A percentile compares a stretch with the other conserved stretches of the same genome.
Evolutionary conservation across 169 alveolate genomes (phyloP).

Genomic region (Babesia sp.): DNA sequence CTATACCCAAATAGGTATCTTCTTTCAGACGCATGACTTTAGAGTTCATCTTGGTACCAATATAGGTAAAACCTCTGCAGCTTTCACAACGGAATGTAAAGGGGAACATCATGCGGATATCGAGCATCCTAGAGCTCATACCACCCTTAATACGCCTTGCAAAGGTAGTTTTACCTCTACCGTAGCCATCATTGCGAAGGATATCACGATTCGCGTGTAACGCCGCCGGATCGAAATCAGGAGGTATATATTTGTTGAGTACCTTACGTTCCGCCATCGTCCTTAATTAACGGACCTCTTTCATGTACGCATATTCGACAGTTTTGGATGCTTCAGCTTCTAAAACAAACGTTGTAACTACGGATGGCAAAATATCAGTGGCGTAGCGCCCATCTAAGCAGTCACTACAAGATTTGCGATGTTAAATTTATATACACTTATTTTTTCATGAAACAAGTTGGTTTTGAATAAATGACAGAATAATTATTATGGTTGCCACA

Average conservation of each 20-base stretch:
- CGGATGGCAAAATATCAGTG: too few species aligned
- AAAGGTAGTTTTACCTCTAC: constrained; percentile 70
- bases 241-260: constrained; percentile 96
- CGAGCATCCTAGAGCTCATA: constrained; percentile 81
- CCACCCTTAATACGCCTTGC: constrained; percentile 49
- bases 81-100: constrained; percentile 94
- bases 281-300: too few species aligned
- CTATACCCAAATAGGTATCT: constrained; percentile 95
- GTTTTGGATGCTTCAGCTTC: too few species aligned
- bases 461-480: too few species aligned
- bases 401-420: too few species aligned
- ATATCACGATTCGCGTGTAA: constrained; percentile 84
- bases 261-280: constrained; percentile 98
- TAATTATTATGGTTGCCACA: background rate
- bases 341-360: too few species aligned
- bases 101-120: constrained; percentile 98
- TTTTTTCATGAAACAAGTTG: too few species aligned
- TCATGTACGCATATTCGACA: too few species aligned
- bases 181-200: constrained; percentile 78
- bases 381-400: too few species aligned
- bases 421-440: too few species aligned
- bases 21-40: constrained; percentile 89
- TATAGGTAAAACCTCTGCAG: constrained; percentile 94
- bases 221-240: constrained; percentile 98
- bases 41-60: constrained; percentile 98